Evolutionary conservation across 1,139 yeast species (phyloP).

Genomic region (Meyerozyma sp.): DNA sequence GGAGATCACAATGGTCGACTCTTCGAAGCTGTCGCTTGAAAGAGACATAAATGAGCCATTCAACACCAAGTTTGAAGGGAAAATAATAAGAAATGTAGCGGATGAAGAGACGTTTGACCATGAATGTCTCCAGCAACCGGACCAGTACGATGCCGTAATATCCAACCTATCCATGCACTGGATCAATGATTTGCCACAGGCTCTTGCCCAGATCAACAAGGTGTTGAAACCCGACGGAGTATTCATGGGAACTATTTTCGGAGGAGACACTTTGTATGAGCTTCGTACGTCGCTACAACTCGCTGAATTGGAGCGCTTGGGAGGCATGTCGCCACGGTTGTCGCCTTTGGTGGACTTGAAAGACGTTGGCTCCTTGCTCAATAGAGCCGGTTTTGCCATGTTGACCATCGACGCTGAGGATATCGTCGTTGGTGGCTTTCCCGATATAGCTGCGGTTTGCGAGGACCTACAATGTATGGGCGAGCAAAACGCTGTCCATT

Average conservation of each 20-base stretch:
- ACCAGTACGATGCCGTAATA: conserved; percentile 64
- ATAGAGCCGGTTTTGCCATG: conserved; percentile 72
- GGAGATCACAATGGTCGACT: conserved; percentile 64
- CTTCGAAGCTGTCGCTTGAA: conserved; percentile 47
- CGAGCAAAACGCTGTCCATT: conserved; percentile 67
- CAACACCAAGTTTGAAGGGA: conserved; percentile 37
- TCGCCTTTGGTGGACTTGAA: conserved; percentile 77
- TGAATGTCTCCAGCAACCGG: conserved; percentile 27
- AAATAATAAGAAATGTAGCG: conserved; percentile 44
- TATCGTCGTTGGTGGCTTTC: conserved; percentile 72
- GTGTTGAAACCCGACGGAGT: conserved; percentile 76
- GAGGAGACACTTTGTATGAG: conserved; percentile 81
- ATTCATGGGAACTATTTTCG: conserved; percentile 78
- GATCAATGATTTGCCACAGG: conserved; percentile 76
- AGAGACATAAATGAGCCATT: conserved; percentile 36
- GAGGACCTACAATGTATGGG: conserved; percentile 80
- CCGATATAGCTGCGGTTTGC: conserved; percentile 62
- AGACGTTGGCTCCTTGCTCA: conserved; percentile 70
- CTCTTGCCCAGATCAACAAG: conserved; percentile 51
- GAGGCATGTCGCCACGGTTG: conserved; percentile 76
- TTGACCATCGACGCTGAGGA: conserved; percentile 84
- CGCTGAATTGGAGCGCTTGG: conserved; percentile 75
- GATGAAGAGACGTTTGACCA: conserved; percentile 64
- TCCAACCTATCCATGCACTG: conserved; percentile 77
- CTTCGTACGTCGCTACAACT: conserved; percentile 73